Percentiles rank a stretch among this genome's conserved stretches.
phyloP scores from a whole-genome alignment of 768 basidiomycete genomes.

The Boletus rubescentipes region DNA sequence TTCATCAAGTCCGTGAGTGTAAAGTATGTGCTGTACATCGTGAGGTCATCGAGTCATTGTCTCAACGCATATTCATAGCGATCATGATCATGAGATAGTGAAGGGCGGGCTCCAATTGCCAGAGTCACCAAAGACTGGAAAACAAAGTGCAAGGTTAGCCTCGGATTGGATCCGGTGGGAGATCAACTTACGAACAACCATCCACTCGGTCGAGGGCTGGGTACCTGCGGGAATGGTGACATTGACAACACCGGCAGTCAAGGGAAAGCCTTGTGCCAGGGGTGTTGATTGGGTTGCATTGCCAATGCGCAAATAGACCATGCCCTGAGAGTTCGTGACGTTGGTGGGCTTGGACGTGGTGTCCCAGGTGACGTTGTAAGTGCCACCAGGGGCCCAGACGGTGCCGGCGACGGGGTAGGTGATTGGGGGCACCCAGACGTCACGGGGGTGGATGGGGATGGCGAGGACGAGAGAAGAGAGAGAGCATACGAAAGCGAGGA shows the following conservation, averaged over 20 bases:
- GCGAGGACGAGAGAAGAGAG: constrained; percentile 31
- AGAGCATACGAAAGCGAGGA: constrained; percentile 11
- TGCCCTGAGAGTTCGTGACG: constrained; percentile 48
- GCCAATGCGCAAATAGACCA: constrained; percentile 42
- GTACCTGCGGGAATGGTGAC: constrained; percentile 41
- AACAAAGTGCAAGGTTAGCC: background rate
- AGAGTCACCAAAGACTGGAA: constrained; percentile 53
- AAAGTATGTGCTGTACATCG: constrained; percentile 10
- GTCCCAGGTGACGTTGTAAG: constrained; percentile 48
- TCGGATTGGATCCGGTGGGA: background rate
- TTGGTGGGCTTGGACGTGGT: constrained; percentile 39
- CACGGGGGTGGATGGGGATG: constrained; percentile 37
- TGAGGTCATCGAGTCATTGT: constrained; percentile 12
- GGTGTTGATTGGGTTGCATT: constrained; percentile 31
- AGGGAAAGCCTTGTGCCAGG: constrained; percentile 39
- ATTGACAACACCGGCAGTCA: constrained; percentile 35
- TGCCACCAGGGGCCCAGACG: constrained; percentile 42
- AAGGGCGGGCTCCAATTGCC: constrained; percentile 49
- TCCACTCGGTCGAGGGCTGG: constrained; percentile 39
- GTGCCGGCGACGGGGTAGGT: constrained; percentile 34
- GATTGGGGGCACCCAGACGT: constrained; percentile 50
- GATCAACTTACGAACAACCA: constrained; percentile 42
- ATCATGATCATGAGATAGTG: constrained; percentile 36
- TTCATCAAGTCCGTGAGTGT: constrained; percentile 12
- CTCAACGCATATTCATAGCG: constrained; percentile 2